These are phyloP conservation scores for Drosera capensis DNA, from an alignment of 148 eudicot species.

Conservation along the genomic window DNA sequence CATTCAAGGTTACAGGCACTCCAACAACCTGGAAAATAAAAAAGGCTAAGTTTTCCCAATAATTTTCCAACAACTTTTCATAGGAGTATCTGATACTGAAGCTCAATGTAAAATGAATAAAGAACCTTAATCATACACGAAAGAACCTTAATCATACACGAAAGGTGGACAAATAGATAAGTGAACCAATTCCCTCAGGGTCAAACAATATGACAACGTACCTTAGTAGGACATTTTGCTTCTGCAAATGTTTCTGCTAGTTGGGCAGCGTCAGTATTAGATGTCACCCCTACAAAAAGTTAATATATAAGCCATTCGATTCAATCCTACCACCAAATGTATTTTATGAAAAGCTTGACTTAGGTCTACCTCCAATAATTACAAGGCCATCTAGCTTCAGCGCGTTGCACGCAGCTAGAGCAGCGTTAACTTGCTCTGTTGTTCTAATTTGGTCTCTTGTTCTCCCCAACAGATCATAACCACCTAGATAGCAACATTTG, in stretches of 20 bases:
- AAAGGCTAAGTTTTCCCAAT: too few species aligned
- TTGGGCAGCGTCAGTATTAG: slow-evolving; percentile 98
- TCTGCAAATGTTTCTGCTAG: slow-evolving; percentile 93
- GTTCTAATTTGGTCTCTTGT: slow-evolving; percentile 95
- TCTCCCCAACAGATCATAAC: slow-evolving; percentile 91
- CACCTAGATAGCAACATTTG: slow-evolving; percentile 33
- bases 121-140: too few species aligned
- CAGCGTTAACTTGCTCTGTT: slow-evolving; percentile 85
- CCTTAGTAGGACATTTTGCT: slow-evolving; percentile 83
- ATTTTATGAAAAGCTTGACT: not conserved
- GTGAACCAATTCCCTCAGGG: too few species aligned
- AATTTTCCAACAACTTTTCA: too few species aligned
- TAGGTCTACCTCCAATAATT: slow-evolving; percentile 62
- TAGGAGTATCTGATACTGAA: too few species aligned
- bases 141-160: too few species aligned
- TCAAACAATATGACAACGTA: too few species aligned
- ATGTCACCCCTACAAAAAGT: slow-evolving; percentile 68
- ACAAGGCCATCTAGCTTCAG: slow-evolving; percentile 87
- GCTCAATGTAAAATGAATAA: too few species aligned
- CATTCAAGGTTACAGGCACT: slow-evolving; percentile 76
- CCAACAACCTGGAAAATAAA: slow-evolving; percentile 71
- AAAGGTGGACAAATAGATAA: too few species aligned
- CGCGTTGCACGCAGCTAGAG: slow-evolving; percentile 68
- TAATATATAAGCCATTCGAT: not conserved
- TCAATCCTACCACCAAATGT: not conserved